phyloP scores from a whole-genome alignment of 495 filamentous ascomycete species.

The Coniosporium apollinis region DNA sequence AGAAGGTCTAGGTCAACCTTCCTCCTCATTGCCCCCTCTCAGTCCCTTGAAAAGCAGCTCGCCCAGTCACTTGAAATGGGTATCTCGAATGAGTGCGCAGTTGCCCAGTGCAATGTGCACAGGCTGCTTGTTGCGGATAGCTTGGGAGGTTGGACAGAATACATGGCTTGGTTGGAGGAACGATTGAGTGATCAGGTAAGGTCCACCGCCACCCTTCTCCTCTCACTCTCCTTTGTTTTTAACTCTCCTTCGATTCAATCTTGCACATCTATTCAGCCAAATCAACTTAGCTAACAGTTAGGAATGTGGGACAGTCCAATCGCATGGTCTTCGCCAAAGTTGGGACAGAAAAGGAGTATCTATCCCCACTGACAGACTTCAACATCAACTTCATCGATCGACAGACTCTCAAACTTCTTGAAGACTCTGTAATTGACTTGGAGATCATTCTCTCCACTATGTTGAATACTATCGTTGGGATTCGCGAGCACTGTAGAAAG shows the following conservation, averaged over 20 bases:
- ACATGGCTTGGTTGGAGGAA: conserved; percentile 7
- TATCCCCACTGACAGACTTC: conserved; percentile 4
- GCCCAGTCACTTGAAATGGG: neutral
- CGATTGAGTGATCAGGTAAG: conserved; percentile 6
- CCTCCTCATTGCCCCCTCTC: conserved; percentile 17
- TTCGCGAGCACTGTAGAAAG: conserved; percentile 1
- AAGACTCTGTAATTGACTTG: conserved; percentile 6
- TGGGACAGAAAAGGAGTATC: conserved; percentile 1
- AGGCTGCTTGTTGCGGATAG: conserved; percentile 6
- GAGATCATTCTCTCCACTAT: conserved; percentile 6
- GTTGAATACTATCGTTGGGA: conserved; percentile 1
- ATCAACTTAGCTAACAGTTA: too few relatives aligned
- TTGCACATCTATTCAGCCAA: too few relatives aligned
- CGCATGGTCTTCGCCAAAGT: conserved; percentile 4
- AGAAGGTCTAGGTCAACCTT: conserved; percentile 10
- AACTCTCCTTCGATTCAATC: too few relatives aligned
- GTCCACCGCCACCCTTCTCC: neutral
- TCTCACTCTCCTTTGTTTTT: too few relatives aligned
- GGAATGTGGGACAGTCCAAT: conserved; percentile 7
- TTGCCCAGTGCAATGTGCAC: conserved; percentile 2
- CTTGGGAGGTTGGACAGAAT: conserved; percentile 6
- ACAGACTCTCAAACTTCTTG: conserved; percentile 8
- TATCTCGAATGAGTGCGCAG: neutral
- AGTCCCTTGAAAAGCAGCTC: conserved; percentile 9
- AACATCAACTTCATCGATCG: conserved; percentile 5